Evolutionary conservation across 164 flowering plant genomes (phyloP), one percentile per base, ranked within the genome.

Genomic region (Brasenia schreberi): DNA sequence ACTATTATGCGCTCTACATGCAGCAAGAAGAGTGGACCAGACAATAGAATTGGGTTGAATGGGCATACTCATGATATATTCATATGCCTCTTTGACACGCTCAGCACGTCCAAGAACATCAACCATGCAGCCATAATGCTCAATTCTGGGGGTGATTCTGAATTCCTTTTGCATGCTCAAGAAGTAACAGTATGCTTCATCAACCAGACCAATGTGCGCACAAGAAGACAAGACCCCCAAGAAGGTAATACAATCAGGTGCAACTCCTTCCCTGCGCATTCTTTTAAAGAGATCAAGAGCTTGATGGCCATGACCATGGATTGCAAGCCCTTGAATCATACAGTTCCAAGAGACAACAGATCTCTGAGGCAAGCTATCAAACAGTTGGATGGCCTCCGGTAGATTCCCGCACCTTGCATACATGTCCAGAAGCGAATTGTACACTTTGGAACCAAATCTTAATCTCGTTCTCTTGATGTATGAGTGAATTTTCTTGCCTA

Each of bases 401-500:
- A 87, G 62, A 60, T 68, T 71, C 10, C 94, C 97, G 68, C 97
- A 90, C 64, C 88, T 93, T 0, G 87, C 81, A 78, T 87, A 88
- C 98, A 88, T 88, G 77, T 88, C 96, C 70, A 90, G 56, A 73
- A 93, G 77, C 4, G 94, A 87, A 74, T 90, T 93, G 19, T 67
- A 75, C 61, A 86, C 86, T 19, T 43, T 64, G 62, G 72, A 68
- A 43, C 78, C 77, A 64, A 78, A 71, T 19, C 59, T 74, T 69
- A 74, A 70, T 19, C 79, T 68, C 62, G 63, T 69, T 70, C 80
- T 76, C 69, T 76, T 65, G 16, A 90, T 77, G 11, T 82, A 75
- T 14, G 59, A 67, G 74, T 87, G 88, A 61, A 90, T 84, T 69
- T 71, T 84, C 75, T 77, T 69, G 11, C 96, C 94, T 61, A 90